Base-by-base conservation (phyloP, 116 monocot genomes). In the Iris pallida region DNA sequence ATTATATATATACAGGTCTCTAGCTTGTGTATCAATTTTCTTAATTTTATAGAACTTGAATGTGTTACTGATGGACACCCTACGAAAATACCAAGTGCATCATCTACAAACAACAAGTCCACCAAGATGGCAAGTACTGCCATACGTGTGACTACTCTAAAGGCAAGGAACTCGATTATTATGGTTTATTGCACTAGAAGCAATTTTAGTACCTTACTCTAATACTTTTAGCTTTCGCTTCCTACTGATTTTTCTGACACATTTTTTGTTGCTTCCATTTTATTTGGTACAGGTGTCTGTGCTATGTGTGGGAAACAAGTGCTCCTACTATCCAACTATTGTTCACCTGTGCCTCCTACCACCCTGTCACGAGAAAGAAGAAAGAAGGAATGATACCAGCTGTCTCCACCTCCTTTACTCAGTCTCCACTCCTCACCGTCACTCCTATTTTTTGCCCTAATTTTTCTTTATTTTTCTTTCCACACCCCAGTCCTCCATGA, bases 301-400 rank as follows among this genome's bases (percentile, higher is more conserved):
- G 93, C 98, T 8, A 98, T 98, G 93, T 98, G 98, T 44, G 98
- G 98, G 30, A 98, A 98, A 81, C 98, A 98, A 80, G 93, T 98
- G 17, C 76, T 98, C n/a, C n/a, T n/a, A n/a, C n/a, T n/a, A n/a
- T n/a, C n/a, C n/a, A n/a, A n/a, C n/a, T n/a, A n/a, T n/a, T n/a
- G n/a, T n/a, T n/a, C n/a, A n/a, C n/a, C n/a, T n/a, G n/a, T n/a
- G n/a, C n/a, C n/a, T n/a, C n/a, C n/a, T n/a, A n/a, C n/a, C n/a
- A n/a, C n/a, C n/a, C n/a, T n/a, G n/a, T n/a, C n/a, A n/a, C n/a
- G n/a, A n/a, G n/a, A n/a, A n/a, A n/a, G n/a, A n/a, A n/a, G n/a
- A n/a, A n/a, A n/a, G n/a, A n/a, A n/a, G n/a, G n/a, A n/a, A n/a
- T n/a, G n/a, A n/a, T n/a, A n/a, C n/a, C n/a, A n/a, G n/a, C n/a